Base-by-base conservation (phyloP, 2,329 filamentous ascomycete genomes). In the Botrytis fabae region DNA sequence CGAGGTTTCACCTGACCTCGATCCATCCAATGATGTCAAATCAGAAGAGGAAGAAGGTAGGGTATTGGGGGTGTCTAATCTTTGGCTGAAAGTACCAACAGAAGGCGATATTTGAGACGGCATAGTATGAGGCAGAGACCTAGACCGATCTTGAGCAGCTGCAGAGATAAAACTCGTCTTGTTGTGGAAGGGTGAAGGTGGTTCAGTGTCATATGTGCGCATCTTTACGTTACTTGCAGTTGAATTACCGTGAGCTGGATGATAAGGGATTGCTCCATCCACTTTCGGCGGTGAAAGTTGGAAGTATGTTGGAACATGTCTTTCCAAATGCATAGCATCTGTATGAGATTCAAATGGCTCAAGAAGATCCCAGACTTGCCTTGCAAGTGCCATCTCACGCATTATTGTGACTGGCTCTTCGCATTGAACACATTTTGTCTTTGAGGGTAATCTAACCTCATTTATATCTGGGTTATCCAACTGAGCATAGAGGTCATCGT, bases 281-380 rank as follows among this genome's bases (percentile, higher is more conserved):
- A 69, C n/a, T 74, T 81, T 82, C 20, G 81, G 80, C 12, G 81
- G 78, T 12, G 66, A 62, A 28, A 82, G 72, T 69, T 81, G 81
- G 71, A 83, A 83, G 59, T 81, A 79, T 2, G 78, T 80, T 10
- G 81, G 79, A 16, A 82, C 71, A 74, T 84, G 82, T 48, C 82
- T 75, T 75, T 83, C 82, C 12, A 83, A 79, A 69, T 81, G 81
- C 63, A 83, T 80, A 1, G 82, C 80, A 70, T 83, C 82, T 2
- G 81, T 79, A 73, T 83, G 81, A 5, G 80, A 78, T 59, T 83
- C 80, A 28, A 84, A 77, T 0, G 81, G 79, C 51, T 80, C 81
- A 2, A 84, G 75, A 10, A 81, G 75, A 54, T 82, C 82, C 82
- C 82, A 84, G 8, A 80, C 79, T 42, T 80, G 78, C 73, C 81